Evolutionary conservation across 2,329 filamentous ascomycete species (phyloP).

Genomic region (Ophiostoma pallidulum): DNA sequence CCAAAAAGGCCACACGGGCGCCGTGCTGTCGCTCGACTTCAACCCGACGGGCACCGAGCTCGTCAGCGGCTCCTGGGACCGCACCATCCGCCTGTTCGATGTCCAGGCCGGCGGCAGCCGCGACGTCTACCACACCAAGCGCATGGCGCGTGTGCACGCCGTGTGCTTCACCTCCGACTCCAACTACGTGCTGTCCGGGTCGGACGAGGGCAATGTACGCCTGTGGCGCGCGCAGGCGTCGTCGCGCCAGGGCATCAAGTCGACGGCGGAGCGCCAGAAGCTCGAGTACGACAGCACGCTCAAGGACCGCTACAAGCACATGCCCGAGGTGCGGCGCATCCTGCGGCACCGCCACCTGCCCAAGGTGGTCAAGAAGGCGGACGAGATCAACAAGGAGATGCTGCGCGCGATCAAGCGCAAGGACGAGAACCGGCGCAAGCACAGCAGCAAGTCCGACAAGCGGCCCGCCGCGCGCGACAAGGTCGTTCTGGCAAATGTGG

Average conservation of each 20-base stretch:
- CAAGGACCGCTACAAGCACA: slow-evolving; percentile 76
- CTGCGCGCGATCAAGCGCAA: slow-evolving; percentile 76
- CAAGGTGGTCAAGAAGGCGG: slow-evolving; percentile 89
- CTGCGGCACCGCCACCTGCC: slow-evolving; percentile 84
- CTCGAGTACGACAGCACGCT: slow-evolving; percentile 87
- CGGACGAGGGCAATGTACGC: slow-evolving; percentile 79
- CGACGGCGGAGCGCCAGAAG: slow-evolving; percentile 71
- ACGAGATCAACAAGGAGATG: slow-evolving; percentile 88
- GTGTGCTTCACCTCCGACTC: slow-evolving; percentile 60
- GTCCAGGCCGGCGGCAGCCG: slow-evolving; percentile 72
- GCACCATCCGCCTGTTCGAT: slow-evolving; percentile 79
- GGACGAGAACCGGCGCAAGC: slow-evolving; percentile 90
- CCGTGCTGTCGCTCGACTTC: slow-evolving; percentile 95
- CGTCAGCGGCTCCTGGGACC: slow-evolving; percentile 80
- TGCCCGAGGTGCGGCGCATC: slow-evolving; percentile 92
- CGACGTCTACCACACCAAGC: slow-evolving; percentile 94
- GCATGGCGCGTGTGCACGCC: slow-evolving; percentile 79
- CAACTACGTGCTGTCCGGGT: slow-evolving; percentile 81
- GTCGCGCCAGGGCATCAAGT: slow-evolving; percentile 74
- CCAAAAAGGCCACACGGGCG: slow-evolving; percentile 33
- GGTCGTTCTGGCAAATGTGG: slow-evolving; percentile 65
- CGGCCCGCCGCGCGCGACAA: slow-evolving; percentile 66
- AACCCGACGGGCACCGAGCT: slow-evolving; percentile 90
- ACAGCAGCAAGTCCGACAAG: slow-evolving; percentile 70
- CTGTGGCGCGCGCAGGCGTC: slow-evolving; percentile 87